A percentile compares a stretch with the other conserved stretches of the same genome.
Conservation (phyloP, 2,329 filamentous ascomycete species). For the Geoglossum cookeanum region DNA sequence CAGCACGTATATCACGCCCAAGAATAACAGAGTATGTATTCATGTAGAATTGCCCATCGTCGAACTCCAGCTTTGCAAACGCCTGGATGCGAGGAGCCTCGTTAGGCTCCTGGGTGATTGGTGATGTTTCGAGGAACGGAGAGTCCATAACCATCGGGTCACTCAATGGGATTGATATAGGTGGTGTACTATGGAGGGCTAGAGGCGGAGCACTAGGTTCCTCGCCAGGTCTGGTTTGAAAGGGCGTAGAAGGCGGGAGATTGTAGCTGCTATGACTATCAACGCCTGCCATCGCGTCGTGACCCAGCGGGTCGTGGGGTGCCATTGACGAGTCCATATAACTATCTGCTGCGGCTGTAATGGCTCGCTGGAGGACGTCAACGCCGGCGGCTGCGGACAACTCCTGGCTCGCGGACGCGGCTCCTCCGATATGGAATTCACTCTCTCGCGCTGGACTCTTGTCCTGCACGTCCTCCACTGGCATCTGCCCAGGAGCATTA, state of each 20-base stretch:
- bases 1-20: constrained; percentile 46
- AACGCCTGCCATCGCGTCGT: neutral
- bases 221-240: neutral
- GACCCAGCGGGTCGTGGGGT: neutral
- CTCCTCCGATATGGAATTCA: neutral
- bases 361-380: neutral
- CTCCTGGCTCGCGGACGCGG: neutral
- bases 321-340: neutral
- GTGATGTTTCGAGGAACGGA: neutral
- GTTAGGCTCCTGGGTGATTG: neutral
- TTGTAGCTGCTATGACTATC: neutral
- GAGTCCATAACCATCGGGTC: neutral
- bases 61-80: constrained; percentile 50
- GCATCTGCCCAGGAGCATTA: neutral
- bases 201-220: neutral
- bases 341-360: neutral
- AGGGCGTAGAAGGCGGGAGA: neutral
- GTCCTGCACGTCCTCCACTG: neutral
- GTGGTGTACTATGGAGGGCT: neutral
- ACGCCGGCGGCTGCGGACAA: neutral
- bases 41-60: constrained; percentile 62
- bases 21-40: constrained; percentile 55
- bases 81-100: constrained; percentile 27
- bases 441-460: neutral
- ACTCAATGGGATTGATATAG: neutral